phyloP scores from a whole-genome alignment of 2,329 filamentous ascomycete genomes.

The Sclerotiophoma versabilis region DNA sequence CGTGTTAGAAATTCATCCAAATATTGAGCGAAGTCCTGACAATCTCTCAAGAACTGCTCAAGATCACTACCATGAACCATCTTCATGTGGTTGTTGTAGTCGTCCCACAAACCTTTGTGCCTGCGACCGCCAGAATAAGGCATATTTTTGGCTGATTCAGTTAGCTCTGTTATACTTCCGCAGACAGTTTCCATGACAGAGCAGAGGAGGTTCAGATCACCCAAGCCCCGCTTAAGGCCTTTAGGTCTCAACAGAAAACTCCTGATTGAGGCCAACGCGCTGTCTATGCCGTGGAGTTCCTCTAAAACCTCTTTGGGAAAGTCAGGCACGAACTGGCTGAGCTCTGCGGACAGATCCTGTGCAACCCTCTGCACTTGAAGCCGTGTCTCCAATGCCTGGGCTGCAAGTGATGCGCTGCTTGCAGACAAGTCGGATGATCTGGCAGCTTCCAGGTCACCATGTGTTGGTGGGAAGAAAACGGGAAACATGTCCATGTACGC shows the following conservation, averaged over 20 bases:
- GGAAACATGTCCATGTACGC: constrained; percentile 42
- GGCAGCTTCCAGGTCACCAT: constrained; percentile 36
- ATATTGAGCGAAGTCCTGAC: constrained; percentile 30
- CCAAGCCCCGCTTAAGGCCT: constrained; percentile 10
- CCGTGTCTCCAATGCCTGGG: constrained; percentile 28
- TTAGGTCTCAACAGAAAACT: constrained; percentile 18
- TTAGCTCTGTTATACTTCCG: constrained; percentile 30
- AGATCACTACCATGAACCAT: constrained; percentile 26
- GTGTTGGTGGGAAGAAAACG: constrained; percentile 43
- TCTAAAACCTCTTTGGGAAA: constrained; percentile 25
- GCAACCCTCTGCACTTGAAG: constrained; percentile 26
- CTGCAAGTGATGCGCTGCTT: constrained; percentile 20
- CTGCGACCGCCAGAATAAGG: background rate
- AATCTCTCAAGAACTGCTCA: constrained; percentile 27
- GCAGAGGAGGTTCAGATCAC: constrained; percentile 36
- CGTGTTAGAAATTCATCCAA: constrained; percentile 28
- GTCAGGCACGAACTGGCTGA: constrained; percentile 21
- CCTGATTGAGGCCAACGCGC: constrained; percentile 24
- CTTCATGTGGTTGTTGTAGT: constrained; percentile 33
- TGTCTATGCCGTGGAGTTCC: constrained; percentile 27
- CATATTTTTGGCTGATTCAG: constrained; percentile 19
- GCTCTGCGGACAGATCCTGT: constrained; percentile 20
- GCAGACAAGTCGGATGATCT: constrained; percentile 13
- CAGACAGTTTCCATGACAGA: constrained; percentile 32
- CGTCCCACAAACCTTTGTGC: constrained; percentile 31